Conservation (phyloP, 306 rosid species). For the Prunus davidiana region DNA sequence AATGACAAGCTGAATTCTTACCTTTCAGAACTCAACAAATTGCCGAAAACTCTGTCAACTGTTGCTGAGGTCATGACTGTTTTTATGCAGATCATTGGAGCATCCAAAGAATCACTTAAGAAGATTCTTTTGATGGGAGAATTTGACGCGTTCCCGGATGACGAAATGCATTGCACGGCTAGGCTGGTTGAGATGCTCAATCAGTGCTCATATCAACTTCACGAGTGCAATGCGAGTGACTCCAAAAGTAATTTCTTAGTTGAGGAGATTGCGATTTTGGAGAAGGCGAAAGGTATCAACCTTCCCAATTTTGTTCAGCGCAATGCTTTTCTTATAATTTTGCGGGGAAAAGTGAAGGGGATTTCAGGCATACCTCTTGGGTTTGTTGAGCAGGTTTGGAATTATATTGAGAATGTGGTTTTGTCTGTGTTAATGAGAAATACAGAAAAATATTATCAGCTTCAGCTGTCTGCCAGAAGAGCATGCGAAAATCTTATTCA, state of each 20-base stretch:
- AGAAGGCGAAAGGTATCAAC: background rate
- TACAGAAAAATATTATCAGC: background rate
- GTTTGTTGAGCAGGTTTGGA: background rate
- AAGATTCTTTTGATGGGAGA: conserved; percentile 25
- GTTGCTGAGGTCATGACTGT: background rate
- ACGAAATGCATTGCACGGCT: conserved; percentile 41
- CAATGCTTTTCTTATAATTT: background rate
- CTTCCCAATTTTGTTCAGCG: background rate
- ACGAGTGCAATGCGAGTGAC: background rate
- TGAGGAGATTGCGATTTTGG: conserved; percentile 23
- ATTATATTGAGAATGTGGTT: conserved; percentile 1
- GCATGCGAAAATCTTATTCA: background rate
- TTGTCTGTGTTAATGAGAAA: background rate
- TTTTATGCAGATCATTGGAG: background rate
- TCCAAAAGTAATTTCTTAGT: conserved; percentile 15
- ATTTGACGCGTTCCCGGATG: conserved; percentile 26
- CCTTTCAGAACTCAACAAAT: background rate
- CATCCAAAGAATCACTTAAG: background rate
- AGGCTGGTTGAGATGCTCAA: conserved; percentile 31
- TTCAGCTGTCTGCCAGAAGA: background rate
- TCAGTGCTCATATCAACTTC: background rate
- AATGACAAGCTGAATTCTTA: background rate
- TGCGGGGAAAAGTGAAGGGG: background rate
- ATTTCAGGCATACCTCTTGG: background rate
- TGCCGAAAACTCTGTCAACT: background rate